Evolutionary conservation across 2,329 filamentous ascomycete species (phyloP).

Genomic region (Orbilia quercus): DNA sequence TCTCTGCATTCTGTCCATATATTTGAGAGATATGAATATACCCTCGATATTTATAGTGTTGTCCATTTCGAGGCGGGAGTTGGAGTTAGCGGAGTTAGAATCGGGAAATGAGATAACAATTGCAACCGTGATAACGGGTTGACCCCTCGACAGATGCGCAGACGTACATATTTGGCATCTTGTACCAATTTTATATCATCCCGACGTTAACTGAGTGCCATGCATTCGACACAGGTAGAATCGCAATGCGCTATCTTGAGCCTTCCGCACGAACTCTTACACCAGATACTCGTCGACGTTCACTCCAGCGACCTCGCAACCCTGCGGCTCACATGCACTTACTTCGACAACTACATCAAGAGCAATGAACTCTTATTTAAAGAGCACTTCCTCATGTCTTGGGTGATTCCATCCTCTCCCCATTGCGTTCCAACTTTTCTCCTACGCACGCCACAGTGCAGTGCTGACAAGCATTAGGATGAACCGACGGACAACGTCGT

Average conservation of each 20-base stretch:
- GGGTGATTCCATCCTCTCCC: conserved; percentile 67
- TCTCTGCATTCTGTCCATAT: too few relatives aligned
- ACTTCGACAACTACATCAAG: conserved; percentile 69
- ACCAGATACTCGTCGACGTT: conserved; percentile 71
- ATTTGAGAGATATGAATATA: too few relatives aligned
- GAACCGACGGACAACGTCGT: conserved; percentile 31
- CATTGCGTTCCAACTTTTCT: conserved; percentile 50
- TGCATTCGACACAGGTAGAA: neutral
- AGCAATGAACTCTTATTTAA: conserved; percentile 72
- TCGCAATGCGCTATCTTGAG: conserved; percentile 5
- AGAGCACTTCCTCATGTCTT: conserved; percentile 70
- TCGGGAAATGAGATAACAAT: conserved; percentile 9
- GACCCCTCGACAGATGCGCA: too few relatives aligned
- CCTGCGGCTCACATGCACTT: conserved; percentile 68
- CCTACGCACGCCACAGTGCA: too few relatives aligned
- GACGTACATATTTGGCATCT: too few relatives aligned
- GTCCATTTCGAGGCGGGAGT: too few relatives aligned
- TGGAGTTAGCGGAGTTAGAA: conserved; percentile 10
- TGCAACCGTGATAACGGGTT: too few relatives aligned
- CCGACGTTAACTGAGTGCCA: neutral
- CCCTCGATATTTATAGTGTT: too few relatives aligned
- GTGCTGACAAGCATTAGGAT: too few relatives aligned
- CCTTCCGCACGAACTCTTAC: conserved; percentile 73
- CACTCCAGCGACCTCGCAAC: conserved; percentile 69
- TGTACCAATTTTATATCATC: too few relatives aligned